These are phyloP conservation scores for Fremontodendron californicum DNA, from an alignment of 345 rosid species.

Conservation along the genomic window DNA sequence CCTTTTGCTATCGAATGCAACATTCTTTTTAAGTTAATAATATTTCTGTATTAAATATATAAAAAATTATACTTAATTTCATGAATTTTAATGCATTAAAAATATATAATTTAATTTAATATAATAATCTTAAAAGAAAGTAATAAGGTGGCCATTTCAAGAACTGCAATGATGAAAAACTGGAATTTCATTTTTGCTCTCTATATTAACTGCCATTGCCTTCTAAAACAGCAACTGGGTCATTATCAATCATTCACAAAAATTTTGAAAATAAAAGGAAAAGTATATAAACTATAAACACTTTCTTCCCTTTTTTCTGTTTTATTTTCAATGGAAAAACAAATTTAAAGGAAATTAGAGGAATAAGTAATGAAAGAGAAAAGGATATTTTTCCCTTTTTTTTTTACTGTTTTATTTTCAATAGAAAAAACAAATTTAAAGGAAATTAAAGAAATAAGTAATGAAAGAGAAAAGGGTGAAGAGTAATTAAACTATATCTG, in stretches of 20 bases:
- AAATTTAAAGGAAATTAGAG: not conserved
- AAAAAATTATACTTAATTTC: too few species aligned
- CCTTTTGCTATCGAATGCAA: not conserved
- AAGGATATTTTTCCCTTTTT: not conserved
- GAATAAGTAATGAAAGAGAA: not conserved
- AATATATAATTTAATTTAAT: too few species aligned
- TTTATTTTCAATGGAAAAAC: too few species aligned
- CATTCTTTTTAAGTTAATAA: too few species aligned
- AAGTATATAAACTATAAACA: not conserved
- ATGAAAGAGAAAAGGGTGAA: not conserved
- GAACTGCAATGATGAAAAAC: constrained; percentile 18
- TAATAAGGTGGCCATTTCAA: constrained; percentile 6
- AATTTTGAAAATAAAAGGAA: not conserved
- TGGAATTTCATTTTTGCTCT: constrained; percentile 9
- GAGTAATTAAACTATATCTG: not conserved
- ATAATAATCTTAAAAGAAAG: too few species aligned
- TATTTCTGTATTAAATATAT: too few species aligned
- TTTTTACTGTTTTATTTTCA: not conserved
- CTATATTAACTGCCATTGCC: constrained; percentile 3
- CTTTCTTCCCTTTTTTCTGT: too few species aligned
- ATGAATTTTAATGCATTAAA: too few species aligned
- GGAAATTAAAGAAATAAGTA: not conserved
- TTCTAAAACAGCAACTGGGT: not conserved
- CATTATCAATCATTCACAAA: constrained; percentile 13
- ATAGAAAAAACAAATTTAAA: too few species aligned